Evolutionary conservation across 2,329 filamentous ascomycete genomes (phyloP), one percentile per base, ranked within the genome.

Genomic region (Thelonectria rubi): DNA sequence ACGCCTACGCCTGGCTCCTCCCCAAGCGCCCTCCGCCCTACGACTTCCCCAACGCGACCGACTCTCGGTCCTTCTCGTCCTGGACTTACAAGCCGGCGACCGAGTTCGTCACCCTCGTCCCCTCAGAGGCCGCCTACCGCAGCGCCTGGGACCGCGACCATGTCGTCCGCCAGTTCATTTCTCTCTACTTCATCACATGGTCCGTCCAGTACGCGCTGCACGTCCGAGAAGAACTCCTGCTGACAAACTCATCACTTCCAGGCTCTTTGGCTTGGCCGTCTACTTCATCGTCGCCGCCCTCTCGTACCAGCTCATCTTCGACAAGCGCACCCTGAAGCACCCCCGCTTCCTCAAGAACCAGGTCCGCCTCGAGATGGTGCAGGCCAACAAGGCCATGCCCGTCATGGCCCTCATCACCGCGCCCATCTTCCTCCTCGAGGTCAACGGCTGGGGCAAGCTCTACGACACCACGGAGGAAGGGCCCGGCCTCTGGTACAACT

Each of bases 321-420:
- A 97, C 79, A 95, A 97, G 79, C 86, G 88, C 43, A 95, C 92
- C 46, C 88, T 94, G 79, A 83, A 92, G 54, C 94, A 98, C 77
- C 94, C 94, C 49, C 95, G 95, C 75, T 98, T 94, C 78, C 89
- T 97, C 74, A 96, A 95, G 81, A 94, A 97, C 79, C 94, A 97
- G 78, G 90, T 97, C 66, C 82, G 84, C 62, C 86, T 93, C 71
- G 94, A 98, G 77, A 97, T 98, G 72, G 82, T 82, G 66, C 93
- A 97, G 79, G 88, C 94, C 65, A 87, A 89, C 79, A 77, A 79
- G 48, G 84, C 93, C 39, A 89, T 97, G 81, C 94, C 94, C 18
- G 76, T 88, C 75, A 97, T 97, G 90, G 86, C 93, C 52, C 67
- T 94, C 60, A 84, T 94, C 76, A 97, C 93, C 10, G 87, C 88